Base-by-base conservation (phyloP, 164 flowering plant genomes). In the Magnolia sinica region DNA sequence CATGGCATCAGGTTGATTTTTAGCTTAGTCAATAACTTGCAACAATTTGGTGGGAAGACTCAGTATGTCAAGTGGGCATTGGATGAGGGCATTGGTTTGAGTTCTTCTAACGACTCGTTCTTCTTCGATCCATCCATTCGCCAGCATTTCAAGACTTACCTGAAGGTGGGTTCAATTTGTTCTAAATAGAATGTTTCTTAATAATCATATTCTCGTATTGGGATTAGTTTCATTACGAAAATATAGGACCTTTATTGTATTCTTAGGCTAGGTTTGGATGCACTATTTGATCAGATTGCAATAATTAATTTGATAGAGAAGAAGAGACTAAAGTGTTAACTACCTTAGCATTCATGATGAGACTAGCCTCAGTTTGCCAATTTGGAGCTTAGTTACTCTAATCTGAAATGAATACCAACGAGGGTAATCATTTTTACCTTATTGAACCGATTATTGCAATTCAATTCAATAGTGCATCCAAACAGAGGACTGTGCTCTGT, bases 21-120 rank as follows among this genome's bases (percentile, higher is more conserved):
- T 69, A 82, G 92, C 82, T 86, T 95, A 73, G 99, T 95, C n/a
- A 91, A 95, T 82, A 95, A 95, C 84, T 88, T 93, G 89, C 85
- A 92, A 84, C 88, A 96, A 66, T 95, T 86, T 84, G 99, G 99
- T 79, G 99, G 99, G 76, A 95, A 95, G 85, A 87, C 91, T 75
- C 99, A 90, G 79, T 95, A 95, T 80, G 99, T 95, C 59, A 88
- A 89, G 73, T 95, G 99, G 99, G 99, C 98, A 55, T 86, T 90
- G 96, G 86, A 91, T 80, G 95, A 91, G 73, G 98, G 98, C 27
- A 74, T 90, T 64, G 92, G 90, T 74, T 81, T 91, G 74, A 93
- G 95, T 82, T 83, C 97, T 65, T 95, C 99, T 7, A 92, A 92
- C 80, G 99, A 95, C 87, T 92, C 98, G 7, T 95, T 95, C 88